Percentiles rank a stretch among this genome's conserved stretches.
Conservation (phyloP, 164 flowering plant species). For the Nymphaea colorata region DNA sequence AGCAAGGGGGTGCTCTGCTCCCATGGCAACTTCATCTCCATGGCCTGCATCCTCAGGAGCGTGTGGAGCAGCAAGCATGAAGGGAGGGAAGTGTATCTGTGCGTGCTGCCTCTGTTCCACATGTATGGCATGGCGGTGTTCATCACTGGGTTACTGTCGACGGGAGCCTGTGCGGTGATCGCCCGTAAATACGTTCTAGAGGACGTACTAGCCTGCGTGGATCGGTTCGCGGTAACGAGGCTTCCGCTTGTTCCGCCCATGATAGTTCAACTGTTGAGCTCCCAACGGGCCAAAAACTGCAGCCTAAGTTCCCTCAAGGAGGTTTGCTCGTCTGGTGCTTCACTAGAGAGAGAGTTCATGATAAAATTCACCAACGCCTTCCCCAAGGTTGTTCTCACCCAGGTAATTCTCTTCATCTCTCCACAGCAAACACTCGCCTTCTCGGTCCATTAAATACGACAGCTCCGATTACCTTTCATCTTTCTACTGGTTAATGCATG, state of each 20-base stretch:
- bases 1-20: constrained; percentile 20
- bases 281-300: constrained; percentile 4
- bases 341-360: constrained; percentile 15
- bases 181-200: constrained; percentile 13
- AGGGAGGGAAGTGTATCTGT: constrained; percentile 14
- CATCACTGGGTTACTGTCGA: constrained; percentile 15
- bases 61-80: constrained; percentile 13
- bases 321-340: constrained; percentile 22
- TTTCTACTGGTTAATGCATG: too few relatives aligned
- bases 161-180: constrained; percentile 13
- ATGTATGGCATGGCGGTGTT: constrained; percentile 23
- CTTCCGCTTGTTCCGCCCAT: constrained; percentile 23
- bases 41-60: constrained; percentile 11
- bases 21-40: constrained; percentile 14
- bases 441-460: too few relatives aligned
- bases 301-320: constrained; percentile 14
- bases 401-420: constrained; percentile 4
- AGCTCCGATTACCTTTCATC: too few relatives aligned
- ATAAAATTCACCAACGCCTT: constrained; percentile 11
- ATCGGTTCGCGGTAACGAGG: constrained; percentile 16
- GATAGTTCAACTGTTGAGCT: constrained; percentile 17
- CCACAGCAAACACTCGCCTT: too few relatives aligned
- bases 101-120: constrained; percentile 21
- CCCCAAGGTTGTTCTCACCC: constrained; percentile 14
- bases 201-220: constrained; percentile 11